Evolutionary conservation across 73 alveolate species (phyloP).

Genomic region (Tetrahymena elliotti): DNA sequence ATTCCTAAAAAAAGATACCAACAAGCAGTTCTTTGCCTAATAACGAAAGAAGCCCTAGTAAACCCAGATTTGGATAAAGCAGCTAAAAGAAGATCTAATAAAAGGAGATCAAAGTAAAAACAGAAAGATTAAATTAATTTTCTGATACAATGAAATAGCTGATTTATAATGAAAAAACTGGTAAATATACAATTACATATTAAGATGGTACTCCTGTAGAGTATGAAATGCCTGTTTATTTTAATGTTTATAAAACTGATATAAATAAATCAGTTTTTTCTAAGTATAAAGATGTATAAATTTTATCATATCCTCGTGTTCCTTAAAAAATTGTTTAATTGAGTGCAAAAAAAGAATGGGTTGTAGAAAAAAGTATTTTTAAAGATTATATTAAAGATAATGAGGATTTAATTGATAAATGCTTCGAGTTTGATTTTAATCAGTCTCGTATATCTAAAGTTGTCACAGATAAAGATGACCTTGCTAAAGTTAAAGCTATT

Average conservation of each 20-base stretch:
- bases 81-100: neutral
- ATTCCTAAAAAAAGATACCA: neutral
- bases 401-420: constrained; percentile 50
- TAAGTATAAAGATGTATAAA: neutral
- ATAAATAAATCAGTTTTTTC: neutral
- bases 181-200: neutral
- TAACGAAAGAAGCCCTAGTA: neutral
- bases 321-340: neutral
- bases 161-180: neutral
- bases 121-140: neutral
- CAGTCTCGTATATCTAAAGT: constrained; percentile 37
- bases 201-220: neutral
- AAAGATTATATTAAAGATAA: constrained; percentile 55
- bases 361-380: constrained; percentile 55
- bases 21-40: neutral
- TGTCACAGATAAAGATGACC: constrained; percentile 12
- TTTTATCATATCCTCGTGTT: neutral
- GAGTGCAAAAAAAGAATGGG: constrained; percentile 14
- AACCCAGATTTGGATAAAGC: neutral
- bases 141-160: neutral
- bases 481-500: constrained; percentile 5
- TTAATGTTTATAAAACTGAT: neutral
- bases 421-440: constrained; percentile 80
- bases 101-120: neutral
- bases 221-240: neutral